Percentiles rank a stretch among this genome's conserved stretches.
Evolutionary conservation across 148 eudicot genomes (phyloP).

Genomic region (Camellia granthamiana): DNA sequence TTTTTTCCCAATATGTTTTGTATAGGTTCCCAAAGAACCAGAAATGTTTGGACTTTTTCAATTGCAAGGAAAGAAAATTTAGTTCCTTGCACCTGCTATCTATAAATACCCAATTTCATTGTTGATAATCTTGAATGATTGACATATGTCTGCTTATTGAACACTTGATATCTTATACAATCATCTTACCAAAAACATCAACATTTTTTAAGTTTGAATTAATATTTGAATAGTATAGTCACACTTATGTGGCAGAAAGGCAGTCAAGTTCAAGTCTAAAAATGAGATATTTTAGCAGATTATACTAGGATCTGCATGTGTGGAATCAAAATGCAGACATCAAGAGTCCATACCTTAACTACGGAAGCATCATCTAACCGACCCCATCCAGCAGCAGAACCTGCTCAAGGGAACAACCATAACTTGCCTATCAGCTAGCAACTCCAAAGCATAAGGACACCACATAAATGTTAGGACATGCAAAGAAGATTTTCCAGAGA

Average conservation of each 20-base stretch:
- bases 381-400: conserved; percentile 99
- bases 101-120: neutral
- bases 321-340: neutral
- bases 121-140: neutral
- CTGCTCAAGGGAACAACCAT: conserved; percentile 38
- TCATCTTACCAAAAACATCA: neutral
- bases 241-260: neutral
- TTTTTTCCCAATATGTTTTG: no score
- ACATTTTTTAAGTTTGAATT: neutral
- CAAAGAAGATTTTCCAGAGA: neutral
- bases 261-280: neutral
- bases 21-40: neutral
- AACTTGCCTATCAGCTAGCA: conserved; percentile 16
- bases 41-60: neutral
- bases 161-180: neutral
- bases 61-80: neutral
- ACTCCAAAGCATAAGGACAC: neutral
- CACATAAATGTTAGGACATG: neutral
- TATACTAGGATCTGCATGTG: neutral
- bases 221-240: neutral
- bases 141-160: neutral
- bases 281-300: neutral
- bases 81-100: neutral
- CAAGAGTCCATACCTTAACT: conserved; percentile 62
- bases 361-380: conserved; percentile 88